Evolutionary conservation across 2,329 filamentous ascomycete genomes (phyloP), one percentile per base, ranked within the genome.

Genomic region (Fusarium sulawesiense): DNA sequence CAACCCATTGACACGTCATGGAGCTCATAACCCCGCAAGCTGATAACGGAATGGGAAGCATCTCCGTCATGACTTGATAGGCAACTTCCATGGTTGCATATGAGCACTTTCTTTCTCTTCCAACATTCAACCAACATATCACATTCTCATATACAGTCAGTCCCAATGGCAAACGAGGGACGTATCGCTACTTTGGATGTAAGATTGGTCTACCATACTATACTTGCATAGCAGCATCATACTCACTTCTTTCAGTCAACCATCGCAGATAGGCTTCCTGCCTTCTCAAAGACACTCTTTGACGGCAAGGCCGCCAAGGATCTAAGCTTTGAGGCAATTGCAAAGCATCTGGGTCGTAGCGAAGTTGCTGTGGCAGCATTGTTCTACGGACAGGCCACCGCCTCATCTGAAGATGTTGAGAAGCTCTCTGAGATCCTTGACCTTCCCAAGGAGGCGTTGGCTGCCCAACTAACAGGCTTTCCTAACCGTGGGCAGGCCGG

Each of bases 371-470:
- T 92, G 6, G 94, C 94, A 4, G 94, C 94, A 4, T 83, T 97
- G 68, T 98, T 98, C 86, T 97, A 97, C 79, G 94, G 94, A 30
- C 93, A 96, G 79, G 89, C 92, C 8, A 88, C 88, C 74, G 92
- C 93, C 2, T 91, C 90, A 0, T 76, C 87, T 0, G 91, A 92
- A 67, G 93, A 96, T 64, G 75, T 85, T 71, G 80, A 86, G 61
- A 90, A 88, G 63, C 88, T 97, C 3, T 87, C 92, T 2, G 75
- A 85, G 42, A 78, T 93, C 25, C 86, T 97, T 11, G 86, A 84
- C 0, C 85, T 95, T 34, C 83, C 88, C 7, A 80, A 85, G 49
- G 82, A 82, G 14, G 76, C 77, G 3, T 84, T 97, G 5, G 83
- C 86, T 57, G 82, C 84, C 6, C 88, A 93, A 74, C 84, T 96